Base-by-base conservation (phyloP, 257 asterid species). In the Penstemon barbatus region DNA sequence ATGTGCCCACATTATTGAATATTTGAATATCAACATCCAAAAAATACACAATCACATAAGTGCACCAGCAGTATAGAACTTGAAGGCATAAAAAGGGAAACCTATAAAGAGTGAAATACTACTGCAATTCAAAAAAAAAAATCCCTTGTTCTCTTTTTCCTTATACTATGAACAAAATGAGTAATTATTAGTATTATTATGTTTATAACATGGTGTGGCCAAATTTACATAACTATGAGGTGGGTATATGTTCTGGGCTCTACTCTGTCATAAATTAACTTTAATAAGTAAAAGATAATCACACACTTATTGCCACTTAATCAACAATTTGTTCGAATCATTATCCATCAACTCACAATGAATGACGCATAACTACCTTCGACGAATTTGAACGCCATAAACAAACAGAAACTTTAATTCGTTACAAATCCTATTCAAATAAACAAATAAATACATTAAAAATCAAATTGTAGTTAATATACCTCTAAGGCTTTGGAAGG, bases 401-500 rank as follows among this genome's bases (percentile, higher is more conserved):
- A 57, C 36, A 18, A 44, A 33, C 55, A 45, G 33, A 37, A 69
- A 49, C 48, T 11, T 13, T 8, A 37, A 48, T 33, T 7, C 37
- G 49, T 3, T 1, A 37, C 56, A 51, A 62, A 36, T 62, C 49
- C 8, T 19, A 61, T 11, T 5, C 49, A 42, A 19, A 25, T 25
- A 2, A 19, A 25, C n/a, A 2, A 8, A 2, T 11, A 43, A 49
- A 48, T 4, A 9, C 5, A 36, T 10, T 37, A 33, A 57, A 74
- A 67, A 12, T 3, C 3, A 6, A 43, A 25, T 7, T 41, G 19
- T 48, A 73, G 8, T 45, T 4, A 19, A 49, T 13, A 39, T 71
- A 90, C 97, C 93, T 84, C 83, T 1, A 74, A 56, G 48, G 97
- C 95, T 80, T 72, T 86, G 5, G 89, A 75, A 43, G 89, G 91